Percentiles rank a stretch among this genome's conserved stretches.
These are phyloP conservation scores for Calocybe indica DNA, from an alignment of 768 basidiomycete species.

Conservation along the genomic window DNA sequence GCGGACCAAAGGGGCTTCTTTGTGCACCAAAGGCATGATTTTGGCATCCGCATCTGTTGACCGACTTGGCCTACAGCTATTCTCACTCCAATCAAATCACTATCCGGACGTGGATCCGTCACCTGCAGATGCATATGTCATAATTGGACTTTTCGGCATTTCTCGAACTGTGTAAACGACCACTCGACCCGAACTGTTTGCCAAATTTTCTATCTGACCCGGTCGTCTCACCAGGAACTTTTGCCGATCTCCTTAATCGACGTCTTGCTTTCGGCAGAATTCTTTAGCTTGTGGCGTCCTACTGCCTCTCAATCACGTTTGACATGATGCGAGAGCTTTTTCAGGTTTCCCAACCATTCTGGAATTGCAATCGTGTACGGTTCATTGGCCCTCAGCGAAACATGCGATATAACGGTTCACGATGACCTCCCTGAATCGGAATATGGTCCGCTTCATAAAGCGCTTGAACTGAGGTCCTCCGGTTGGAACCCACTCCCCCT, in stretches of 20 bases:
- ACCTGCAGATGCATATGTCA: no score
- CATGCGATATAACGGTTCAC: slow-evolving; percentile 11
- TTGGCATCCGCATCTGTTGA: no score
- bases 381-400: slow-evolving; percentile 12
- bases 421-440: slow-evolving; percentile 13
- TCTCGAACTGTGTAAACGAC: no score
- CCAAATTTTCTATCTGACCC: no score
- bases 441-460: slow-evolving; percentile 10
- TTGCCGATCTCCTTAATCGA: slow-evolving; percentile 19
- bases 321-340: slow-evolving; percentile 13
- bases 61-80: no score
- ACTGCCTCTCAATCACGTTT: slow-evolving; percentile 10
- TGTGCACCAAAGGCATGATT: no score
- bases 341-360: slow-evolving; percentile 14
- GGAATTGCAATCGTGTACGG: slow-evolving; percentile 14
- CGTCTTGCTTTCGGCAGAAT: slow-evolving; percentile 18
- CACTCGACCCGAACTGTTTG: no score
- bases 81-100: no score
- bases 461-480: slow-evolving; percentile 1
- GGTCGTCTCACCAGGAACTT: neutral
- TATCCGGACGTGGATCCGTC: no score
- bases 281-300: slow-evolving; percentile 16
- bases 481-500: neutral
- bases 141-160: no score
- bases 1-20: no score